Base-by-base conservation (phyloP, 257 asterid species). In the Rehmannia glutinosa region DNA sequence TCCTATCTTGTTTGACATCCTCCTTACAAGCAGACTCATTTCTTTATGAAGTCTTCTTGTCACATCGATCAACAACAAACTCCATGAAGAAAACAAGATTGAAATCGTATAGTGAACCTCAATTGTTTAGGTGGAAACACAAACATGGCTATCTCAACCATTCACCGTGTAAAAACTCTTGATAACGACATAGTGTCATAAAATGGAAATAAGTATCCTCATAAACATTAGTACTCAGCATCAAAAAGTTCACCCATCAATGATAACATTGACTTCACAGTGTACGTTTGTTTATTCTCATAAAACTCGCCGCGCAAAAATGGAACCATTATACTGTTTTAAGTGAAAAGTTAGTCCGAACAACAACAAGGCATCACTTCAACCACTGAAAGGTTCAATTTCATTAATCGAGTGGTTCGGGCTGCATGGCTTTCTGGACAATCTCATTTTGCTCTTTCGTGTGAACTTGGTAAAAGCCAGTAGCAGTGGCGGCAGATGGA, bases 401-500 rank as follows among this genome's bases (percentile, higher is more conserved):
- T 73, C 68, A 66, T 8, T 5, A 52, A 36, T 25, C 33, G 64
- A 92, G 81, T 25, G 89, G 90, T 30, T 86, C 88, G 13, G 64
- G 86, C 80, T 87, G 98, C 74, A 86, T 15, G 28, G 97, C 96
- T 73, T 79, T 86, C 72, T 86, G 90, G 49, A 92, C 79, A 5
- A 92, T 77, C 27, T 75, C 93, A 0, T 77, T 79, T 49, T 87
- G 97, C 76, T 92, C 97, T 77, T 87, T 87, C 15, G 25, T 25
- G 72, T 92, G 98, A 66, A 84, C 88, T 55, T 74, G 80, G 53
- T 73, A 73, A 64, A 89, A 92, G 38, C 98, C 98, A 8, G 98
- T 92, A 30, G 98, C 98, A 4, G 98, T 86, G 59, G 98, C 95
- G 0, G 98, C 98, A 59, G 98, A 90, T 13, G 98, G 91, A 62